Evolutionary conservation across 106 monocot genomes (phyloP), one percentile per base, ranked within the genome.

Genomic region (Allium cepa): DNA sequence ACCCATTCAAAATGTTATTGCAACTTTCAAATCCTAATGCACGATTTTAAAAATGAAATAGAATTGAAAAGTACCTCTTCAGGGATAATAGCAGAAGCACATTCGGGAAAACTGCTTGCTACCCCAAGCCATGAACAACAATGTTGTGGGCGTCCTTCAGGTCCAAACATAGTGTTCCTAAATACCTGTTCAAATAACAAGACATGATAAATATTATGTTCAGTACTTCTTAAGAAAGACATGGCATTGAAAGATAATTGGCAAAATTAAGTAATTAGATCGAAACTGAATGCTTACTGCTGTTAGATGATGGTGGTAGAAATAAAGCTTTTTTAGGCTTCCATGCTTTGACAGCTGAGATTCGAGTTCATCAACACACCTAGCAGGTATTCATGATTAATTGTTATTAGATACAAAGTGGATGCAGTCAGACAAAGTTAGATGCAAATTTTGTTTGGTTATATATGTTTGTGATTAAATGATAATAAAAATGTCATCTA

Each of bases 151-250:
- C 80, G 92, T 50, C 97, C 97, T 79, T 99, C 92, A 10, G 97
- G 97, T 69, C 97, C 97, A 81, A 99, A 99, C 92, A 99, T 99
- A 53, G 97, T 99, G 73, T 93, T 99, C 71, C 92, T 86, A 53
- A 99, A 99, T 12, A 99, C 97, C 97, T 99, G 87, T 64, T 71
- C 64, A 18, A 66, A 53, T 26, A 18, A 53, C 56, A 69, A 15
- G 48, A 17, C 17, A 62, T 55, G 36, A 36, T 2, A 36, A 22
- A 36, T 36, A 36, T 36, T 36, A 36, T 36, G 36, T 36, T 36
- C 3, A 36, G 4, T 36, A 5, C 36, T 36, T 36, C 3, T 36
- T 36, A 36, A 36, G 36, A 36, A 36, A 36, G 36, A 36, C 36
- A 36, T 36, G 36, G 36, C 36, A 3, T 5, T 36, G 36, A 36